These are phyloP conservation scores for Polyplosphaeria fusca DNA, from an alignment of 495 filamentous ascomycete genomes.

Conservation along the genomic window DNA sequence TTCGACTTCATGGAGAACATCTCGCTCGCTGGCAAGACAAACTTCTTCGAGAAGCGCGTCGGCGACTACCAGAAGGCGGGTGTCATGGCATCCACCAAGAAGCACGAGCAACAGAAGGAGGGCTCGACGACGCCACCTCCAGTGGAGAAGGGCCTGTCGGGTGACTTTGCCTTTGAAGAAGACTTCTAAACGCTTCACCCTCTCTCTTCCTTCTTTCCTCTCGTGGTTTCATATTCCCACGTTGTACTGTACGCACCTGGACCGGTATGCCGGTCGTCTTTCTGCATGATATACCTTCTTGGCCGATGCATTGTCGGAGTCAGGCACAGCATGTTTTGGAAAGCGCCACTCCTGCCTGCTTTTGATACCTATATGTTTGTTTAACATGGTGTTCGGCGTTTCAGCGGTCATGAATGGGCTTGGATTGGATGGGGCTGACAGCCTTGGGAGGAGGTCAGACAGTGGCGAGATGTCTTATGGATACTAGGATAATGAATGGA, in stretches of 20 bases:
- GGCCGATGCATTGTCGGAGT: constrained; percentile 25
- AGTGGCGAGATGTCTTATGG: constrained; percentile 7
- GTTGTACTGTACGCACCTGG: not conserved
- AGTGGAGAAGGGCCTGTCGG: constrained; percentile 57
- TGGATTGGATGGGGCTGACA: not conserved
- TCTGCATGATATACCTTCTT: constrained; percentile 8
- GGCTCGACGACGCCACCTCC: constrained; percentile 35
- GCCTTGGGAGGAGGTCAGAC: not conserved
- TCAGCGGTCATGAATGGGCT: not conserved
- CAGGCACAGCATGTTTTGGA: constrained; percentile 23
- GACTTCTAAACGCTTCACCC: constrained; percentile 71
- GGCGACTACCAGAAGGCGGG: constrained; percentile 99
- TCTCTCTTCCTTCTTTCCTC: not conserved
- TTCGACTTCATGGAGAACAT: constrained; percentile 99
- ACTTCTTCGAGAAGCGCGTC: constrained; percentile 99
- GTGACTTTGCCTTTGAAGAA: constrained; percentile 90
- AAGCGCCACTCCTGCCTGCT: constrained; percentile 14
- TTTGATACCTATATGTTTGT: constrained; percentile 12
- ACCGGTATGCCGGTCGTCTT: not conserved
- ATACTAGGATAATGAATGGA: constrained; percentile 28
- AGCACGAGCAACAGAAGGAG: constrained; percentile 54
- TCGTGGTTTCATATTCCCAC: constrained; percentile 2
- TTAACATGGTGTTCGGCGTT: constrained; percentile 2
- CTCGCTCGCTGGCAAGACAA: constrained; percentile 97
- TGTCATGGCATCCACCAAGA: constrained; percentile 92